Evolutionary conservation across 768 basidiomycete genomes (phyloP).

Genomic region (Xerocomellus intermedius): DNA sequence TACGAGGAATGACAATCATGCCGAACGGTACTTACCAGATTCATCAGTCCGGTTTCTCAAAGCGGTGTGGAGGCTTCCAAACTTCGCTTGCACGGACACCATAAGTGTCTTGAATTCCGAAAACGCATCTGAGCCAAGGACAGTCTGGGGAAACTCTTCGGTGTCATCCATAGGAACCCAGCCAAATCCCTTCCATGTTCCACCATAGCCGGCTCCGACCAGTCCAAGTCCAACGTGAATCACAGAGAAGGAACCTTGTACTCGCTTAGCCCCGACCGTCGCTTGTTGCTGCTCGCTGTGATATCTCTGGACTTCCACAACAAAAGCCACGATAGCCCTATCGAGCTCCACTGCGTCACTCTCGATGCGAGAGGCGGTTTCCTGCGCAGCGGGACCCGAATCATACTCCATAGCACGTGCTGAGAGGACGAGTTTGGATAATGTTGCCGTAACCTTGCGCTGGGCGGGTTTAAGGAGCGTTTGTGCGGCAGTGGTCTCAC

Average conservation of each 20-base stretch:
- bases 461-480: conserved; percentile 76
- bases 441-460: conserved; percentile 82
- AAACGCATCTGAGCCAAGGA: conserved; percentile 52
- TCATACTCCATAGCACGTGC: conserved; percentile 89
- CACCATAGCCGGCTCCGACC: conserved; percentile 77
- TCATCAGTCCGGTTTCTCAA: conserved; percentile 22
- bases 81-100: conserved; percentile 49
- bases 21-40: conserved; percentile 23
- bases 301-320: conserved; percentile 63
- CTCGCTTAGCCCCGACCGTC: conserved; percentile 43
- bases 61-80: conserved; percentile 34
- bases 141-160: conserved; percentile 43
- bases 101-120: conserved; percentile 50
- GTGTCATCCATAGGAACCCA: conserved; percentile 62
- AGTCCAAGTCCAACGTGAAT: conserved; percentile 70
- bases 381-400: conserved; percentile 57
- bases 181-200: conserved; percentile 82
- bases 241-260: conserved; percentile 60
- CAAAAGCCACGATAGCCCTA: conserved; percentile 65
- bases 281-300: conserved; percentile 36
- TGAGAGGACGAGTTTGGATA: conserved; percentile 86
- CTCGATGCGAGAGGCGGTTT: conserved; percentile 70
- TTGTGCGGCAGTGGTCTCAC: conserved; percentile 44
- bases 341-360: conserved; percentile 76
- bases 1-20: neutral